Conservation (phyloP, 1,284 basidiomycete genomes). For the Naganishia cerealis region DNA sequence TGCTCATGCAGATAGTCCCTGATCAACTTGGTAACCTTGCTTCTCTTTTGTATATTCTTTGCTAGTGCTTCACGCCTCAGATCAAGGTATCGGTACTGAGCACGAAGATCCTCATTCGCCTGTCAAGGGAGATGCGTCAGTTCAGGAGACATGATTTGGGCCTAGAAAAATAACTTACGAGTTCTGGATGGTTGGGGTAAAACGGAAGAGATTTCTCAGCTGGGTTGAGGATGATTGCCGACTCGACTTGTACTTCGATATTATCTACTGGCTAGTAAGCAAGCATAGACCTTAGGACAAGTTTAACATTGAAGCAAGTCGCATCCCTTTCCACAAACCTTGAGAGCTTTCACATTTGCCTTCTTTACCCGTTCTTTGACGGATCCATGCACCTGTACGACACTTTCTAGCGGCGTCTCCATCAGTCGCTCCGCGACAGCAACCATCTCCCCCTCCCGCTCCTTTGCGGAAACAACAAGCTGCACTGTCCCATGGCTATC, state of each 20-base stretch:
- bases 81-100: slow-evolving; percentile 83
- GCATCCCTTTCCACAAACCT: slow-evolving; percentile 27
- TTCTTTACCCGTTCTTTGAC: slow-evolving; percentile 66
- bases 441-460: slow-evolving; percentile 39
- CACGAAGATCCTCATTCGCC: slow-evolving; percentile 81
- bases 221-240: slow-evolving; percentile 73
- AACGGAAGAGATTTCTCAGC: slow-evolving; percentile 72
- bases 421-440: slow-evolving; percentile 59
- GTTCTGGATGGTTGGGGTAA: slow-evolving; percentile 71
- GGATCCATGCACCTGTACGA: slow-evolving; percentile 69
- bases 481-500: slow-evolving; percentile 73
- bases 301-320: neutral
- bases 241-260: slow-evolving; percentile 74
- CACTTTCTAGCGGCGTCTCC: slow-evolving; percentile 69
- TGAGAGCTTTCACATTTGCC: slow-evolving; percentile 56
- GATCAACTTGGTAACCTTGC: slow-evolving; percentile 73
- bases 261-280: slow-evolving; percentile 65
- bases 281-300: slow-evolving; percentile 34
- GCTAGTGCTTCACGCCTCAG: slow-evolving; percentile 72
- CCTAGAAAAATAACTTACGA: slow-evolving; percentile 59
- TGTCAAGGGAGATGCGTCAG: slow-evolving; percentile 47
- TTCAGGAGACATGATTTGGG: neutral
- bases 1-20: slow-evolving; percentile 71
- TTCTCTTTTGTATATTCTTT: slow-evolving; percentile 74
- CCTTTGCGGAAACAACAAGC: slow-evolving; percentile 61